Evolutionary conservation across 108 stramenopile species (phyloP).

Genomic region (Chaetoceros muelleri): DNA sequence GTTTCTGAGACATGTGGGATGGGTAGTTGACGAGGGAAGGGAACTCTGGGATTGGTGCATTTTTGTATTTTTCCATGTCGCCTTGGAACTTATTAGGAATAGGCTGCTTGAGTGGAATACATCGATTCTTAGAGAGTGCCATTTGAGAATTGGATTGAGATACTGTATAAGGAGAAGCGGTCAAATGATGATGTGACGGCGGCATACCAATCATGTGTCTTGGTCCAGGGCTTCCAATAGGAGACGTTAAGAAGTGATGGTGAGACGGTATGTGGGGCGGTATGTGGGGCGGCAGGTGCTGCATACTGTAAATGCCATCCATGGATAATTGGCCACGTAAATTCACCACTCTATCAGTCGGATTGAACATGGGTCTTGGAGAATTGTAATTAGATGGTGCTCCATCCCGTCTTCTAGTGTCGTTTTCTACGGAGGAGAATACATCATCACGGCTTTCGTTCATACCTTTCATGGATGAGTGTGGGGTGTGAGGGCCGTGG

Average conservation of each 20-base stretch:
- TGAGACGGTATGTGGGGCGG: constrained; percentile 59
- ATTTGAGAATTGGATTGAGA: neutral
- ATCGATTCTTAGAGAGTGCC: neutral
- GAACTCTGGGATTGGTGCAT: constrained; percentile 68
- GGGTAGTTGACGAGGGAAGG: constrained; percentile 82
- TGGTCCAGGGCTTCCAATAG: constrained; percentile 29
- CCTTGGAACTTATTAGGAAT: constrained; percentile 84
- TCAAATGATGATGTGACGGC: constrained; percentile 32
- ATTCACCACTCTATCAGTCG: constrained; percentile 64
- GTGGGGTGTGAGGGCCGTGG: neutral
- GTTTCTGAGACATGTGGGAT: constrained; percentile 81
- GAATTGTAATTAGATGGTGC: constrained; percentile 8
- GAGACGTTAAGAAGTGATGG: constrained; percentile 62
- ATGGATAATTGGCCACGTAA: constrained; percentile 39
- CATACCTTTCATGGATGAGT: too few species aligned
- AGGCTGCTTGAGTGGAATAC: constrained; percentile 37
- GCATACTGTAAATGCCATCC: neutral
- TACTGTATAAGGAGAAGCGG: neutral
- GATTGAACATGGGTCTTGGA: constrained; percentile 20
- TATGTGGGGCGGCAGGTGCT: constrained; percentile 51
- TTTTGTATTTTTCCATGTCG: constrained; percentile 68
- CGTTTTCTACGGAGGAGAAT: too few species aligned
- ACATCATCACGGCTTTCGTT: too few species aligned
- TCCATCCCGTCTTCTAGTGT: constrained; percentile 17
- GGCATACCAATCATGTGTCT: constrained; percentile 22